Evolutionary conservation across 352 stramenopile genomes (phyloP), one percentile per base, ranked within the genome.

Genomic region (Pythium apleroticum): DNA sequence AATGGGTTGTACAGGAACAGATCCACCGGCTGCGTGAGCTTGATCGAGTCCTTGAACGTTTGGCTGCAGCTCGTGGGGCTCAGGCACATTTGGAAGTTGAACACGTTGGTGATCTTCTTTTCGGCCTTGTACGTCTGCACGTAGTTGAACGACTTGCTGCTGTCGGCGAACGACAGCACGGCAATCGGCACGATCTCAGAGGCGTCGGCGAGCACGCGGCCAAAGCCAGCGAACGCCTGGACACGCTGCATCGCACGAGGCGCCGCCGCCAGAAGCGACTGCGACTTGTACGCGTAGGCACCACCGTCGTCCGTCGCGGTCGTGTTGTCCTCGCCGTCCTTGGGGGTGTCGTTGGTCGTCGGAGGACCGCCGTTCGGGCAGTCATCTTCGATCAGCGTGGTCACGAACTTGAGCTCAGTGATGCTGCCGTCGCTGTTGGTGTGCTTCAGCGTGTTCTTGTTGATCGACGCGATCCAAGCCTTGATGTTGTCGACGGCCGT

Each of bases 1-100:
- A 86, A 84, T 53, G 82, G 80, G 31, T 88, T 87, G 73, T 86
- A 89, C 69, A 84, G 71, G 66, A 81, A 89, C 39, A 91, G 57
- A 25, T 89, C 77, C 1, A 76, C 69, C 0, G 43, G 52, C 11
- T 83, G 60, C 7, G 52, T 12, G 9, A 89, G 52, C 24, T 74
- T 24, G 55, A 87, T 65, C 50, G 61, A 76, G 30, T 81, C 75
- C 24, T 73, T 56, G 52, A 70, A 85, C 11, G 56, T 43, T 1
- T 37, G 52, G 25, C 55, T 53, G 35, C 63, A 73, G 31, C 45
- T 74, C 22, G 59, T 41, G 20, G 59, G 48, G 5, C 54, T 57
- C 19, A 65, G 35, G 53, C 72, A 79, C 24, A 80, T 56, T 39
- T 80, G 68, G 56, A 88, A 83, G 41, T 77, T 76, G 57, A 81